phyloP scores from a whole-genome alignment of 192 early-diverging fungal species.

The Mortierella hygrophila region DNA sequence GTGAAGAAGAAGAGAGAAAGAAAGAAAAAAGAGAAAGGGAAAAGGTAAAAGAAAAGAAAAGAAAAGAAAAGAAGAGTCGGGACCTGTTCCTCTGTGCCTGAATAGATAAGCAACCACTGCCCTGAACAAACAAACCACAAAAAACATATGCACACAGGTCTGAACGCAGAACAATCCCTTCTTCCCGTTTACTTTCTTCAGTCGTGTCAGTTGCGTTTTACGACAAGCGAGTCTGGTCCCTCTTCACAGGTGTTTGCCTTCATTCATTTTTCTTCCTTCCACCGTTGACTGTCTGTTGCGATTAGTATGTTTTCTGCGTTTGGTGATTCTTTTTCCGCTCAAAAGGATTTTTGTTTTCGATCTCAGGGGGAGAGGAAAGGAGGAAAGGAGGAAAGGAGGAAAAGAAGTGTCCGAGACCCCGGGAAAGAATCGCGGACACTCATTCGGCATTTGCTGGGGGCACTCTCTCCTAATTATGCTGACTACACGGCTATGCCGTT shows the following conservation, averaged over 20 bases:
- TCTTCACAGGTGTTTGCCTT: too few relatives aligned
- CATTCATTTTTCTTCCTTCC: neutral
- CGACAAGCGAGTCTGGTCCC: too few relatives aligned
- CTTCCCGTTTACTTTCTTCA: too few relatives aligned
- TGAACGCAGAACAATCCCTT: too few relatives aligned
- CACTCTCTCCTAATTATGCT: neutral
- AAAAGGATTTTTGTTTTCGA: neutral
- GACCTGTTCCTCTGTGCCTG: neutral
- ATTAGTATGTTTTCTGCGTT: neutral
- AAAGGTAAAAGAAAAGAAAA: neutral
- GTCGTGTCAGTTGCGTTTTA: too few relatives aligned
- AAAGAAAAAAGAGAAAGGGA: neutral
- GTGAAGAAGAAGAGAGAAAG: constrained; percentile 5
- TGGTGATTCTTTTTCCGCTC: neutral
- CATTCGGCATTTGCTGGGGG: neutral
- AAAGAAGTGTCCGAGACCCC: neutral
- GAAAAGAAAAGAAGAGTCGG: neutral
- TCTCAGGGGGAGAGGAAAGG: neutral
- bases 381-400: neutral
- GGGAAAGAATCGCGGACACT: neutral
- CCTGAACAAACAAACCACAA: too few relatives aligned
- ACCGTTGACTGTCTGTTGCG: neutral
- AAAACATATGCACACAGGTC: too few relatives aligned
- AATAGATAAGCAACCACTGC: too few relatives aligned
- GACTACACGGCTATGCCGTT: neutral